Conservation (phyloP, 352 stramenopile species). For the Pythium myriotylum region DNA sequence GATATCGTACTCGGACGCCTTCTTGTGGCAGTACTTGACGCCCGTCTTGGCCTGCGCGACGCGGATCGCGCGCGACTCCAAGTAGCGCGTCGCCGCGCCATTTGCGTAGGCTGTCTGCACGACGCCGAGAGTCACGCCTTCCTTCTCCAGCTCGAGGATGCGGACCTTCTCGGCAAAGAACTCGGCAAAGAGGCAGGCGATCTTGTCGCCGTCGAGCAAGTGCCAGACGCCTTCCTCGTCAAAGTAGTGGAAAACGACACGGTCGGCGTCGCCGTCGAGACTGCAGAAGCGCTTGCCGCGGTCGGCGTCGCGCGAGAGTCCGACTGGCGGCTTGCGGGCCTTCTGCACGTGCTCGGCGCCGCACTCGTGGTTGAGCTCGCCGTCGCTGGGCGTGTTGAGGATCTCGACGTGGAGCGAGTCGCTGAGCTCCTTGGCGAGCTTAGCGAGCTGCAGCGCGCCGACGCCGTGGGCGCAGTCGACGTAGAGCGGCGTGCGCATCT, state of each 20-base stretch:
- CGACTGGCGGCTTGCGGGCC: constrained; percentile 74
- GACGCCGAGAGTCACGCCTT: constrained; percentile 91
- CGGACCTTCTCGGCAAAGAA: constrained; percentile 94
- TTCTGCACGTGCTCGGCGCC: constrained; percentile 98
- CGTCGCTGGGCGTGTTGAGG: constrained; percentile 77
- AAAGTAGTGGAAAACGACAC: constrained; percentile 97
- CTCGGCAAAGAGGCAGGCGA: constrained; percentile 94
- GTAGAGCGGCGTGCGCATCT: constrained; percentile 79
- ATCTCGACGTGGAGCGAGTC: constrained; percentile 85
- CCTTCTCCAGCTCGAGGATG: constrained; percentile 64
- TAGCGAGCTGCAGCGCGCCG: constrained; percentile 78
- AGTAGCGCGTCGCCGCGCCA: constrained; percentile 92
- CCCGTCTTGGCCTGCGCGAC: constrained; percentile 95
- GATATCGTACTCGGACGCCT: constrained; percentile 95
- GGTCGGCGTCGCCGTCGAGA: constrained; percentile 98
- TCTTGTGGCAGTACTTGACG: constrained; percentile 98
- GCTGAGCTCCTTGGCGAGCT: constrained; percentile 77
- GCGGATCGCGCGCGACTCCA: constrained; percentile 66
- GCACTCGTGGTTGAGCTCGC: constrained; percentile 95
- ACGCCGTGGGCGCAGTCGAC: constrained; percentile 95
- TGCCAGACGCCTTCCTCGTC: constrained; percentile 72
- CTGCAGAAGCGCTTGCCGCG: constrained; percentile 89
- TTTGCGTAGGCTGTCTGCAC: constrained; percentile 99
- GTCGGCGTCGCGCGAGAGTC: constrained; percentile 65
- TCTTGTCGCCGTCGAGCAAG: constrained; percentile 98